Base-by-base conservation (phyloP, 192 early-diverging fungal genomes). In the Anaeromyces robustus region DNA sequence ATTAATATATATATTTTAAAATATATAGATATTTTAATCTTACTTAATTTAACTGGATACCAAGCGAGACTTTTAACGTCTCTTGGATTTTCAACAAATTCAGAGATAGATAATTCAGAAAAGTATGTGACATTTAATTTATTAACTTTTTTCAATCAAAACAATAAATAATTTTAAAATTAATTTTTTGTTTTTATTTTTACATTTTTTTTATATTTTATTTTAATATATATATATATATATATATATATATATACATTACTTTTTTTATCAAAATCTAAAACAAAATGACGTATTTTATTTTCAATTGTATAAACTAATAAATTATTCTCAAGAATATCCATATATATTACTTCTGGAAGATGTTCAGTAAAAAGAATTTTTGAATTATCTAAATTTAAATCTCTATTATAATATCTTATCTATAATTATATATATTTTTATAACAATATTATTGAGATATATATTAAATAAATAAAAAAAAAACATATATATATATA, bases 401-500 rank as follows among this genome's bases (percentile, higher is more conserved):
- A 85, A 43, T 95, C 94, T 32, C 93, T 86, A 32, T 92, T 91
- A 80, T 92, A 94, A 77, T 93, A 80, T 4, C 92, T 85, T 79
- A 95, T 84, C 92, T 95, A 86, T 29, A 7, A 16, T 41, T 9
- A 34, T 41, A 29, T 77, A 80, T 18, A n/a, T 5, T 37, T 12
- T 14, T 29, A 32, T 32, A 18, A 77, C 14, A 29, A 78, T 32
- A 22, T 30, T 19, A 83, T 26, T 83, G 52, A 18, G 19, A 83
- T 31, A 29, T 30, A 16, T 41, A 19, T 59, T 29, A 29, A 32
- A 84, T 29, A 39, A 80, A 39, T 30, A 78, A 80, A 30, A 83
- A 52, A 7, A 37, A 31, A 80, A 78, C 78, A 30, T 78, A 22
- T 52, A 52, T 22, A 22, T 52, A 52, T 22, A 22, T 22, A 52